A percentile compares a stretch with the other conserved stretches of the same genome.
phyloP scores from a whole-genome alignment of 352 stramenopile species.

The Globisporangium viniferum region DNA sequence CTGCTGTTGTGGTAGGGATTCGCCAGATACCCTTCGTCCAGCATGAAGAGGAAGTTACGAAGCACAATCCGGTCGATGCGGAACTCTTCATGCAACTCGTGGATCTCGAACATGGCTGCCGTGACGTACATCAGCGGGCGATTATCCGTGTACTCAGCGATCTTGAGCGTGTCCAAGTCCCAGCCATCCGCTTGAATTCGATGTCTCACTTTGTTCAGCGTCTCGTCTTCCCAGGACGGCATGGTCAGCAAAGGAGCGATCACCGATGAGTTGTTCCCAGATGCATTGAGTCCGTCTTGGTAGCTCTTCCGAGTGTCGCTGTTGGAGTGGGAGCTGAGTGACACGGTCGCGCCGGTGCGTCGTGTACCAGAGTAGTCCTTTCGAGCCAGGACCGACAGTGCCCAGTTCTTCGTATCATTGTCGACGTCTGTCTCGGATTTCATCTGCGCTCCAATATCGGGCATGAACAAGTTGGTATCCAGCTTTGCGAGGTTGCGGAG shows the following conservation, averaged over 20 bases:
- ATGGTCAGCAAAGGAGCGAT: slow-evolving; percentile 51
- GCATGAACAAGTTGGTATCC: slow-evolving; percentile 81
- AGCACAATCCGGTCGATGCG: slow-evolving; percentile 68
- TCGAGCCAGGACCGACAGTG: slow-evolving; percentile 62
- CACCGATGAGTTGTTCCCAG: slow-evolving; percentile 17
- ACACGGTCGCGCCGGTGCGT: slow-evolving; percentile 50
- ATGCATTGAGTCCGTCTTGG: slow-evolving; percentile 38
- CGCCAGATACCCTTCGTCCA: slow-evolving; percentile 69
- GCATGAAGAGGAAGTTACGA: slow-evolving; percentile 75
- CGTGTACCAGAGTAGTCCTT: slow-evolving; percentile 69
- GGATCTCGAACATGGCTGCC: slow-evolving; percentile 71
- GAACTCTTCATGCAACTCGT: slow-evolving; percentile 77
- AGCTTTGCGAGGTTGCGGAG: slow-evolving; percentile 65
- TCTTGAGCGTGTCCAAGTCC: slow-evolving; percentile 67
- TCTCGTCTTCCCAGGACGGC: slow-evolving; percentile 57
- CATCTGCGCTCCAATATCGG: slow-evolving; percentile 79
- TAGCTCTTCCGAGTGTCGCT: slow-evolving; percentile 57
- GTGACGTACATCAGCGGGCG: slow-evolving; percentile 79
- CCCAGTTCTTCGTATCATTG: slow-evolving; percentile 82
- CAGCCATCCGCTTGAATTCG: slow-evolving; percentile 65
- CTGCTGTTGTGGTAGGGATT: slow-evolving; percentile 85
- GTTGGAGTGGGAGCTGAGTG: slow-evolving; percentile 70
- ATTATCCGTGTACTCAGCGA: slow-evolving; percentile 63
- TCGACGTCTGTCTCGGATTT: slow-evolving; percentile 78
- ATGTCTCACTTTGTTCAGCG: slow-evolving; percentile 39